Base-by-base conservation (phyloP, 164 flowering plant species). In the Aristolochia californica region DNA sequence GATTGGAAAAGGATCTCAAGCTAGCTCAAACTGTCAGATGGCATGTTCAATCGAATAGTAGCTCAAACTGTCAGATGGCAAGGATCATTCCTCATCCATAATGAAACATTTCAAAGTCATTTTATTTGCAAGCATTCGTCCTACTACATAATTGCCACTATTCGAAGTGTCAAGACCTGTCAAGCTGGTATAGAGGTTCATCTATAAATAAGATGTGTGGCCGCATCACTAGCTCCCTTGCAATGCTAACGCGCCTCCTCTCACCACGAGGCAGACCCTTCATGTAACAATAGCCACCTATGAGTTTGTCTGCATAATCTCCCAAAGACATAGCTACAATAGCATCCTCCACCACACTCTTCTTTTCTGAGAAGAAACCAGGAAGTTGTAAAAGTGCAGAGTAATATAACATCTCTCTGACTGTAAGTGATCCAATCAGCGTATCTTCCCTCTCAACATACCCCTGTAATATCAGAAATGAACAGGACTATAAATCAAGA, bases 131-230 rank as follows among this genome's bases (percentile, higher is more conserved):
- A 0, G 40, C 40, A 34, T 34, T 34, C 10, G 7, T 12, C 7
- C 40, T 3, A 34, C 10, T 34, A 34, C 40, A 34, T 34, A 34
- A 34, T 34, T 34, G 10, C 4, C 40, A 7, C 40, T 34, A 12
- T 34, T 34, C 40, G 10, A 34, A 34, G 40, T 34, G 40, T 34
- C 7, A 40, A 60, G 48, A 93, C 99, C 99, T 94, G 87, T 94
- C 93, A 68, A 94, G 93, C 70, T 85, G 97, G 75, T 94, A 94
- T 57, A 94, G 99, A 64, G 99, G 99, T 72, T 94, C 99, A 63
- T 94, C 99, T 52, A 94, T 81, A 69, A 90, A 90, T 63, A 94
- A 52, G 60, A 85, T 62, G 55, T 83, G 91, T 18, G 99, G 99
- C 66, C 97, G 80, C 91, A 82, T 87, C 62, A 94, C 95, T 69